Percentiles rank a stretch among this genome's conserved stretches.
phyloP scores from a whole-genome alignment of 164 flowering plant species.

The Vitis riparia region DNA sequence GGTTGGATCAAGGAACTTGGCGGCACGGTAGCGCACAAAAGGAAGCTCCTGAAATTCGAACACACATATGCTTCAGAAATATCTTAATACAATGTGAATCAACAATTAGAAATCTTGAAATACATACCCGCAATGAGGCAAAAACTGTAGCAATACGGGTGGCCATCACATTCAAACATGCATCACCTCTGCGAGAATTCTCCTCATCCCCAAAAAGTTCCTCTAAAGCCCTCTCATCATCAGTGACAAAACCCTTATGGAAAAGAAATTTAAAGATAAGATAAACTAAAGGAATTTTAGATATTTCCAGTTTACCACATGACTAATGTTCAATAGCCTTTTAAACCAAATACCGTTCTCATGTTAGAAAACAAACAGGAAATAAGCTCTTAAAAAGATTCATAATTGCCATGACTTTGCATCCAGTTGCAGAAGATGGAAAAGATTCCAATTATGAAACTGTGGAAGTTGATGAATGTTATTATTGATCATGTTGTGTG shows the following conservation, averaged over 20 bases:
- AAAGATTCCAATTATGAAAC: no score
- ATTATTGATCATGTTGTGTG: not conserved
- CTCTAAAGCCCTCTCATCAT: slow-evolving; percentile 82
- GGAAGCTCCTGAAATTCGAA: slow-evolving; percentile 75
- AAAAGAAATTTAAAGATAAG: slow-evolving; percentile 2
- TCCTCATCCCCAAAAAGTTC: slow-evolving; percentile 85
- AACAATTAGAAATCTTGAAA: not conserved
- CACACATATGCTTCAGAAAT: slow-evolving; percentile 9
- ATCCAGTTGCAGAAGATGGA: no score
- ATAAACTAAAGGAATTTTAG: no score
- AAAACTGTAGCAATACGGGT: slow-evolving; percentile 89
- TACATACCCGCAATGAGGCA: slow-evolving; percentile 86
- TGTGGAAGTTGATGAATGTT: no score
- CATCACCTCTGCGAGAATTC: slow-evolving; percentile 59
- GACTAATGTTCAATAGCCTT: no score
- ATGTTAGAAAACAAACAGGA: no score
- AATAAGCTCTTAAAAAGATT: no score
- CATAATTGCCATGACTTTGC: no score
- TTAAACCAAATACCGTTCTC: no score
- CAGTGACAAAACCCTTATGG: slow-evolving; percentile 79
- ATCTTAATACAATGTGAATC: not conserved
- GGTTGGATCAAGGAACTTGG: slow-evolving; percentile 67
- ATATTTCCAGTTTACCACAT: no score
- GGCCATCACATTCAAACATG: slow-evolving; percentile 80
- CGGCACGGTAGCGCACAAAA: slow-evolving; percentile 81